phyloP scores from a whole-genome alignment of 208 protist species.

The Angomonas desouzai region DNA sequence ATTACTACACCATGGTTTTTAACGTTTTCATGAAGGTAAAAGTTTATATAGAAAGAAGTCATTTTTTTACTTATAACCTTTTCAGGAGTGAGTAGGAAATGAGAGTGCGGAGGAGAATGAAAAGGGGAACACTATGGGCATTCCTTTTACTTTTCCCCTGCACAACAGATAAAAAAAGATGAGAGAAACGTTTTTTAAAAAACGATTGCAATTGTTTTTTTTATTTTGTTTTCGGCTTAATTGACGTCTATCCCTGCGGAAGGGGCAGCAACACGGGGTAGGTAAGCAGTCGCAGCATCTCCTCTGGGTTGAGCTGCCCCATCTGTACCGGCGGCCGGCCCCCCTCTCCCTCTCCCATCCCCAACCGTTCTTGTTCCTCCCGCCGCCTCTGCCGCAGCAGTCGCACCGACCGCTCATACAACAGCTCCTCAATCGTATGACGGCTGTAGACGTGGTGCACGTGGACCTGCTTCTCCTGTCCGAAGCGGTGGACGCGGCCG shows the following conservation, averaged over 20 bases:
- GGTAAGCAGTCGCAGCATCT: slow-evolving; percentile 20
- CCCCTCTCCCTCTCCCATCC: background rate
- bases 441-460: slow-evolving; percentile 44
- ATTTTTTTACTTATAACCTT: too few species aligned
- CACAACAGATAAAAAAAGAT: too few species aligned
- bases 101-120: too few species aligned
- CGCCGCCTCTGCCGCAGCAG: slow-evolving; percentile 16
- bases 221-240: background rate
- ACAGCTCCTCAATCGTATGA: slow-evolving; percentile 45
- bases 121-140: too few species aligned
- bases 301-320: slow-evolving; percentile 19
- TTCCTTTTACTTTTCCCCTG: too few species aligned
- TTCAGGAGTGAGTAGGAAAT: too few species aligned
- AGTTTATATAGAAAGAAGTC: too few species aligned
- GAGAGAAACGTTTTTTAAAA: too few species aligned
- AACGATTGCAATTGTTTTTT: too few species aligned
- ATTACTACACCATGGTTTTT: too few species aligned
- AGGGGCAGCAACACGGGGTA: slow-evolving; percentile 19
- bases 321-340: slow-evolving; percentile 15
- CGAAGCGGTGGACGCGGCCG: slow-evolving; percentile 87
- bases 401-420: slow-evolving; percentile 32
- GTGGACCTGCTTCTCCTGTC: slow-evolving; percentile 62
- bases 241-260: background rate
- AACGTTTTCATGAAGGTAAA: too few species aligned
- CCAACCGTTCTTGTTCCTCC: background rate